Base-by-base conservation (phyloP, 495 filamentous ascomycete genomes). In the Lindgomyces ingoldianus region DNA sequence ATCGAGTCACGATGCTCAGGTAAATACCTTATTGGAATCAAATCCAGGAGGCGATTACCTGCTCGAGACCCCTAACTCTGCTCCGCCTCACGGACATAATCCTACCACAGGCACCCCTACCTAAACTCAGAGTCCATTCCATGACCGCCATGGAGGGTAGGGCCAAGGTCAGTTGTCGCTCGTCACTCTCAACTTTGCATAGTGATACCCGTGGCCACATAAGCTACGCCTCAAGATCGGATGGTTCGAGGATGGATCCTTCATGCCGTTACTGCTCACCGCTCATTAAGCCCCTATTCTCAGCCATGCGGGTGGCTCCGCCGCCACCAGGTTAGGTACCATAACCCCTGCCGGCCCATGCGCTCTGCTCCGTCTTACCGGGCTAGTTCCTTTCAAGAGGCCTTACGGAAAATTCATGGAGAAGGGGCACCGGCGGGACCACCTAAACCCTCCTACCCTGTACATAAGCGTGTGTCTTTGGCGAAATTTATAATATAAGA, bases 401-500 rank as follows among this genome's bases (percentile, higher is more conserved):
- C 44, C 44, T 46, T 46, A 6, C 44, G 22, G 16, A 14, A 3
- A 46, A 46, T 46, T 46, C n/a, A 46, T 46, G 44, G 44, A 46
- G 16, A 46, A 46, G 44, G 44, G 44, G 44, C 44, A 21, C 4
- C 44, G n/a, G 44, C n/a, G 44, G 44, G 44, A 46, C 44, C 4
- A 46, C 44, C 44, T 46, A 46, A 46, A 41, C n/a, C 44, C 44
- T 8, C 44, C 44, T 46, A 46, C 44, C 44, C 44, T 18, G n/a
- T 18, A 6, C 44, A 46, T 46, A 18, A 46, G 44, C 44, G 44
- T 46, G 44, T 46, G 44, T 18, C n/a, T 46, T 46, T 46, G 44
- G 44, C 44, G 6, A 18, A 46, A 46, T 46, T 46, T 46, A 46
- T 46, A 46, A 46, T 46, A 46, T 46, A 46, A 46, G 44, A 46